Evolutionary conservation across 2,329 filamentous ascomycete species (phyloP).

Genomic region (Dactylella cylindrospora): DNA sequence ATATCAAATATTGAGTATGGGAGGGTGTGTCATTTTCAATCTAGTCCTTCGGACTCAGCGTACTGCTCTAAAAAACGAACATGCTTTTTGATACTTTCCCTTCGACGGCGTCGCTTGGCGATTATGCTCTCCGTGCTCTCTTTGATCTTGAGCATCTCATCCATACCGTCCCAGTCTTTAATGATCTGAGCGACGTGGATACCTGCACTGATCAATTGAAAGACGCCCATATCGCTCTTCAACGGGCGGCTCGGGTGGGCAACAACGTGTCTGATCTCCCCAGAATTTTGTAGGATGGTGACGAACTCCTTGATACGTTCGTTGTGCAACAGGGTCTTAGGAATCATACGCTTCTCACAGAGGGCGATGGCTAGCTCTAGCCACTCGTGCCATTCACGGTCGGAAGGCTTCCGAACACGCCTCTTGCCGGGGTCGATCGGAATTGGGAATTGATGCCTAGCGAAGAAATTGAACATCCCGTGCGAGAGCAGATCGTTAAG

Average conservation of each 20-base stretch:
- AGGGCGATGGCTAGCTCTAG: constrained; percentile 38
- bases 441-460: constrained; percentile 40
- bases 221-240: constrained; percentile 43
- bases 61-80: constrained; percentile 45
- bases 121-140: constrained; percentile 41
- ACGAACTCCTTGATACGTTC: constrained; percentile 44
- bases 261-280: constrained; percentile 42
- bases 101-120: constrained; percentile 36
- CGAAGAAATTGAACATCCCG: constrained; percentile 44
- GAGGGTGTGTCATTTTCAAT: constrained; percentile 13
- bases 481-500: constrained; percentile 35
- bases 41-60: constrained; percentile 39
- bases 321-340: constrained; percentile 36
- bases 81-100: constrained; percentile 44
- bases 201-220: constrained; percentile 42
- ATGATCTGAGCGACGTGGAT: constrained; percentile 44
- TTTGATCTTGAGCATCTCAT: constrained; percentile 43
- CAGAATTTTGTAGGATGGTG: constrained; percentile 42
- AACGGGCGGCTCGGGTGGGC: constrained; percentile 39
- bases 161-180: constrained; percentile 44
- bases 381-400: constrained; percentile 44
- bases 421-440: constrained; percentile 42
- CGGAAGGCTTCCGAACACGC: constrained; percentile 42
- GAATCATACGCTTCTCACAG: constrained; percentile 44
- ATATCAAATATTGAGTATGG: background rate